Evolutionary conservation across 345 rosid species (phyloP).

Genomic region (Populus simonii): DNA sequence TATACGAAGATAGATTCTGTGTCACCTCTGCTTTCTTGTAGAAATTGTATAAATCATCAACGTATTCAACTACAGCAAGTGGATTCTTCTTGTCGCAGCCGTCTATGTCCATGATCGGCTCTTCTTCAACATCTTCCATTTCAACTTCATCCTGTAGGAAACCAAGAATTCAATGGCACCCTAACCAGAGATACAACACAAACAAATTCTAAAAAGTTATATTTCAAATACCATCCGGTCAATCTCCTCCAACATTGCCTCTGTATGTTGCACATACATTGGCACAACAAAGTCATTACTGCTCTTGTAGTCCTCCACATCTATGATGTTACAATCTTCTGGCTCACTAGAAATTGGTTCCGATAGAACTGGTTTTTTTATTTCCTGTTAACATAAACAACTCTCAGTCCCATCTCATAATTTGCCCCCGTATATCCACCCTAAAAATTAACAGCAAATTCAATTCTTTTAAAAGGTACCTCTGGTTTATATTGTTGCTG

Average conservation of each 20-base stretch:
- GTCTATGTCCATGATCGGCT: conserved; percentile 65
- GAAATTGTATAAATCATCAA: conserved; percentile 61
- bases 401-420: background rate
- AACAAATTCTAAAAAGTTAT: background rate
- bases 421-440: background rate
- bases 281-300: conserved; percentile 57
- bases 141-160: conserved; percentile 69
- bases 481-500: conserved; percentile 50
- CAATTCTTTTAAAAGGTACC: conserved; percentile 30
- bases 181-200: background rate
- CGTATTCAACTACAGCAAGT: conserved; percentile 79
- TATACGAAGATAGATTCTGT: background rate
- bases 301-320: conserved; percentile 46
- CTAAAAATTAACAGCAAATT: background rate
- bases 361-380: conserved; percentile 32
- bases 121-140: conserved; percentile 72
- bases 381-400: conserved; percentile 33
- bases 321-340: conserved; percentile 41
- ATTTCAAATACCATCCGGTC: conserved; percentile 66
- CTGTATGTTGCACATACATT: conserved; percentile 82
- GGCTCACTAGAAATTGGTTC: conserved; percentile 31
- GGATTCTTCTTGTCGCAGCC: conserved; percentile 59
- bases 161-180: background rate
- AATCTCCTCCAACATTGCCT: conserved; percentile 84
- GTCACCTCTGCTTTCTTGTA: conserved; percentile 79